Evolutionary conservation across 352 stramenopile species (phyloP), one percentile per base, ranked within the genome.

Genomic region (Lagenidium giganteum): DNA sequence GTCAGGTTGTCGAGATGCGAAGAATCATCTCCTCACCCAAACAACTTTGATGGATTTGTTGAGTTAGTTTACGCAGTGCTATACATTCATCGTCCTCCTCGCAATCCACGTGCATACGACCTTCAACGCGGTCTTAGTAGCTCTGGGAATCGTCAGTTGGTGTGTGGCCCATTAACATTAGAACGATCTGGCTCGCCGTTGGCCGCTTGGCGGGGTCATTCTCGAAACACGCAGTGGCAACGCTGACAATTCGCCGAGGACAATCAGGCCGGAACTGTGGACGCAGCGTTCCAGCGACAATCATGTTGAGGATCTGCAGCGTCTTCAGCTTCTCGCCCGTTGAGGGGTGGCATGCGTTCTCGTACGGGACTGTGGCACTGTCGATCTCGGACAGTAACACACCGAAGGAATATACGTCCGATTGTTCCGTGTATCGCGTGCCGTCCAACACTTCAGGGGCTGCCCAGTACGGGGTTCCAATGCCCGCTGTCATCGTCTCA

Each of bases 241-340:
- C 41, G 12, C 64, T 57, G 7, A 81, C 61, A 39, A 92, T 59
- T 24, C 63, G 53, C 1, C 61, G 20, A 0, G 76, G 76, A 38
- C 71, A 86, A 21, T 83, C 70, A 8, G 86, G 70, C 2, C 74
- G 71, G 48, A 92, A 92, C 9, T 58, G 85, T 21, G 76, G 76
- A 20, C 85, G 53, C 44, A 92, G 43, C 54, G 87, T 83, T 12
- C 79, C 79, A 20, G 87, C 72, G 1, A 76, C 74, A 22, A 91
- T 73, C 18, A 86, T 59, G 30, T 91, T 75, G 14, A 91, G 73
- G 39, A 90, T 84, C 55, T 89, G 77, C 71, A 87, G 83, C 38
- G 64, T 81, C 57, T 76, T 76, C 72, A 87, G 83, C 56, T 84
- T 84, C 37, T 71, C 64, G 36, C 71, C 61, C n/a, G n/a, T n/a